phyloP scores from a whole-genome alignment of 2,329 filamentous ascomycete genomes.

The Xylariaceae sp. region DNA sequence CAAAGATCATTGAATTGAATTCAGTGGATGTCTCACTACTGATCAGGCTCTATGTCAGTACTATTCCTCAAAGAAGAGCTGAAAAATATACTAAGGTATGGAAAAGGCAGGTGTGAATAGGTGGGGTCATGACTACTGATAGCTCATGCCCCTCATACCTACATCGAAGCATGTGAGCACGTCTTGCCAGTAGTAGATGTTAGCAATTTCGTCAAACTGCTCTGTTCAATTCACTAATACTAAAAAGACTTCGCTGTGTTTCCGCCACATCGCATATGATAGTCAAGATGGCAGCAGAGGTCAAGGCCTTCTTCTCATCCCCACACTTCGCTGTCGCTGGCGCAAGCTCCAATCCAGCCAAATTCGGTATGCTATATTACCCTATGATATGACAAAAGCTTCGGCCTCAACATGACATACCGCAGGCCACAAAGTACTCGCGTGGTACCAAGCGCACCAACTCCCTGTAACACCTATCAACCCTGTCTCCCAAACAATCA shows the following conservation, averaged over 20 bases:
- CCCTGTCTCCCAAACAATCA: constrained; percentile 62
- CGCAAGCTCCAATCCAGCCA: constrained; percentile 76
- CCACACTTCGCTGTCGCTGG: constrained; percentile 83
- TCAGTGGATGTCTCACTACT: no score
- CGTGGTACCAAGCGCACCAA: constrained; percentile 77
- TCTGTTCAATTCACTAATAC: neutral
- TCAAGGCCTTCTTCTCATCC: constrained; percentile 75
- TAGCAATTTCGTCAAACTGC: neutral
- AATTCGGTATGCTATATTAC: constrained; percentile 53
- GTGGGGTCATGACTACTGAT: no score
- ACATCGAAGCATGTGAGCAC: no score
- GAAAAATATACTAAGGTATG: no score
- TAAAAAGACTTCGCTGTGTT: neutral
- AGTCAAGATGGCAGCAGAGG: constrained; percentile 57
- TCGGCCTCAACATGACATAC: neutral
- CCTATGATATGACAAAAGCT: neutral
- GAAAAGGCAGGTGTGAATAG: no score
- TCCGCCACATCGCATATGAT: neutral
- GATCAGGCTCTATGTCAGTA: no score
- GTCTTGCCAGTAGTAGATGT: no score
- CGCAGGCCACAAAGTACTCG: constrained; percentile 61
- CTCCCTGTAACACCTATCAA: constrained; percentile 83
- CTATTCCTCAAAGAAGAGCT: no score
- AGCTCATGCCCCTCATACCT: no score
- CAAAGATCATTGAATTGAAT: no score